These are phyloP conservation scores for Ophiostoma triangulosporum DNA, from an alignment of 2,329 filamentous ascomycete genomes.

Conservation along the genomic window DNA sequence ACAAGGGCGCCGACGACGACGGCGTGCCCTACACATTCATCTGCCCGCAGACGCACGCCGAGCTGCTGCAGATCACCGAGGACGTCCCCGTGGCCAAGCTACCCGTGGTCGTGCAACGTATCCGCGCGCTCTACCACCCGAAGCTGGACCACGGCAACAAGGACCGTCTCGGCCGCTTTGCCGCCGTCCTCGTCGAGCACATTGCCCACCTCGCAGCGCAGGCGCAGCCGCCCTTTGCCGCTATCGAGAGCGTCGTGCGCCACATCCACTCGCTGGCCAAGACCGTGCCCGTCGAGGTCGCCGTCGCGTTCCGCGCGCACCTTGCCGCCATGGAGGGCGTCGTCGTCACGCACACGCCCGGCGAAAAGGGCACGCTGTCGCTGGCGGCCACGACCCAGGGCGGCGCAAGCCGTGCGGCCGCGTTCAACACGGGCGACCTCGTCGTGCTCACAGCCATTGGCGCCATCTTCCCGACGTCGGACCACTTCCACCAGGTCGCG, in stretches of 20 bases:
- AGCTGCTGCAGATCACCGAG: conserved; percentile 55
- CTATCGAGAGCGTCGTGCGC: conserved; percentile 59
- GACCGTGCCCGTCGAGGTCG: conserved; percentile 65
- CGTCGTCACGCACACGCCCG: background rate
- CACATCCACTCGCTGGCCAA: conserved; percentile 90
- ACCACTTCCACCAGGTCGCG: conserved; percentile 91
- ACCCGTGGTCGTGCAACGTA: conserved; percentile 71
- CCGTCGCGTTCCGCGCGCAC: conserved; percentile 62
- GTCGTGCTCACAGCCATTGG: conserved; percentile 72
- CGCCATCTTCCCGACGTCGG: conserved; percentile 82
- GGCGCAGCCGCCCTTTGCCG: conserved; percentile 16
- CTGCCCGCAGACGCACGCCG: conserved; percentile 66
- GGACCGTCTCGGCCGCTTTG: conserved; percentile 58
- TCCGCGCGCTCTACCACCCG: conserved; percentile 83
- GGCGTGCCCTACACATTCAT: conserved; percentile 71
- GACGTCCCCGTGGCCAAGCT: conserved; percentile 50
- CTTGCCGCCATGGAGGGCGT: conserved; percentile 39
- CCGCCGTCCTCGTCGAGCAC: conserved; percentile 50
- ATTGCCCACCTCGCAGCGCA: conserved; percentile 33
- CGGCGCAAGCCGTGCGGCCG: conserved; percentile 31
- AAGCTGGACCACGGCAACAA: conserved; percentile 79
- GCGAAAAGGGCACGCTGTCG: background rate
- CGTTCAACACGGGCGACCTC: conserved; percentile 56
- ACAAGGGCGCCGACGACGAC: conserved; percentile 27
- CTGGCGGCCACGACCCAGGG: background rate